phyloP scores from a whole-genome alignment of 139 green algal genomes.

The Micromonas pusilla region DNA sequence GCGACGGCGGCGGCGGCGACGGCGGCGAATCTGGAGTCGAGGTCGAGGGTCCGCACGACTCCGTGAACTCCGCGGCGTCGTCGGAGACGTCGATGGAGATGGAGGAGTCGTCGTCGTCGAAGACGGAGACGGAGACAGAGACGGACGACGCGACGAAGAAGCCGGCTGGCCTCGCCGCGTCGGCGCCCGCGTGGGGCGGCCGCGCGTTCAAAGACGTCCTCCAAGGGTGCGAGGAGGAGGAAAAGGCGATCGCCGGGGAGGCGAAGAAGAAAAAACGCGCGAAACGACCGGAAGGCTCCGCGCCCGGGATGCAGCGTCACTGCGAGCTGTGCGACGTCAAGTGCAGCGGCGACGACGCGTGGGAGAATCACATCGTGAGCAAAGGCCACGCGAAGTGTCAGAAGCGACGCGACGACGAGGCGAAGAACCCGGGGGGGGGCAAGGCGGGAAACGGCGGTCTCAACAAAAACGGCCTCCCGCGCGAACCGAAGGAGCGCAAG shows the following conservation, averaged over 20 bases:
- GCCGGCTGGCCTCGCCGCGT: no score
- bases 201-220: background rate
- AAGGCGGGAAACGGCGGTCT: background rate
- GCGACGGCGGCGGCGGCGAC: no score
- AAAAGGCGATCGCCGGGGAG: background rate
- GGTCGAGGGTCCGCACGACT: no score
- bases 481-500: background rate
- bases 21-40: no score
- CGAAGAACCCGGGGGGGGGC: background rate
- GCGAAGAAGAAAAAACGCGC: background rate
- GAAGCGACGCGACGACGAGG: background rate
- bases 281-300: background rate
- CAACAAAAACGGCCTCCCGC: background rate
- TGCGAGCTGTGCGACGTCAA: constrained; percentile 23
- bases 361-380: background rate
- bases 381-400: constrained; percentile 2
- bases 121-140: no score
- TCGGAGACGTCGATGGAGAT: no score
- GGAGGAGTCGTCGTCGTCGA: no score
- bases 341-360: background rate
- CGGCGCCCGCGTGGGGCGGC: background rate
- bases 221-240: background rate
- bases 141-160: no score
- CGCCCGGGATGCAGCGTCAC: no score
- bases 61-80: no score